Conservation (phyloP, 2,329 filamentous ascomycete genomes). For the Aspergillus pseudotamarii region DNA sequence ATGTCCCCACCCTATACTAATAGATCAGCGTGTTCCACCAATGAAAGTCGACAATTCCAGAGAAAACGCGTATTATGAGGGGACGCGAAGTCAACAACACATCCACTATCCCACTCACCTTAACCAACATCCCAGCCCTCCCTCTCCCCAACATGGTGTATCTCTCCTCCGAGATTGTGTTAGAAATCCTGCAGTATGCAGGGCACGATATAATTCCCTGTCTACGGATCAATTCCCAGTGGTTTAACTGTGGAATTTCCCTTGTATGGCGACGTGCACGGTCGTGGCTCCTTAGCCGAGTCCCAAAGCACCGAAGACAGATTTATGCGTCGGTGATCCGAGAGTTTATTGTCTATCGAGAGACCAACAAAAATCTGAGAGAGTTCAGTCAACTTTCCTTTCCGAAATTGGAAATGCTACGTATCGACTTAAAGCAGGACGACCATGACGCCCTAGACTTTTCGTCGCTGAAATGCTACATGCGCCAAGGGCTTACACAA, state of each 20-base stretch:
- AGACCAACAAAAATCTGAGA: background rate
- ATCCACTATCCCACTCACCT: too few species aligned
- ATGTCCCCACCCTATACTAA: too few species aligned
- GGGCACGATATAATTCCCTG: background rate
- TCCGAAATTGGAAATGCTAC: background rate
- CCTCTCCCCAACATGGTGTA: background rate
- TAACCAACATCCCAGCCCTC: too few species aligned
- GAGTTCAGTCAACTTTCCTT: background rate
- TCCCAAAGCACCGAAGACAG: background rate
- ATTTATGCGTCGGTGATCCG: background rate
- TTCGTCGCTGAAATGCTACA: background rate
- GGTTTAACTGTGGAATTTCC: background rate
- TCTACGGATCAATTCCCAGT: background rate
- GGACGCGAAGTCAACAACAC: too few species aligned
- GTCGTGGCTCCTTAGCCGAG: background rate
- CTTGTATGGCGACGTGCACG: background rate
- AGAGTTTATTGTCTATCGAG: background rate
- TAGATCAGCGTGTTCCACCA: too few species aligned
- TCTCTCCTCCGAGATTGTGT: background rate
- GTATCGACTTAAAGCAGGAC: background rate
- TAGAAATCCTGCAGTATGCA: background rate
- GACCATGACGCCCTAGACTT: background rate
- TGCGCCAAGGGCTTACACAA: background rate
- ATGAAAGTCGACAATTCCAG: too few species aligned
- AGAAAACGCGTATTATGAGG: too few species aligned